Conservation (phyloP, 352 stramenopile genomes). For the Phytophthora pluvialis region DNA sequence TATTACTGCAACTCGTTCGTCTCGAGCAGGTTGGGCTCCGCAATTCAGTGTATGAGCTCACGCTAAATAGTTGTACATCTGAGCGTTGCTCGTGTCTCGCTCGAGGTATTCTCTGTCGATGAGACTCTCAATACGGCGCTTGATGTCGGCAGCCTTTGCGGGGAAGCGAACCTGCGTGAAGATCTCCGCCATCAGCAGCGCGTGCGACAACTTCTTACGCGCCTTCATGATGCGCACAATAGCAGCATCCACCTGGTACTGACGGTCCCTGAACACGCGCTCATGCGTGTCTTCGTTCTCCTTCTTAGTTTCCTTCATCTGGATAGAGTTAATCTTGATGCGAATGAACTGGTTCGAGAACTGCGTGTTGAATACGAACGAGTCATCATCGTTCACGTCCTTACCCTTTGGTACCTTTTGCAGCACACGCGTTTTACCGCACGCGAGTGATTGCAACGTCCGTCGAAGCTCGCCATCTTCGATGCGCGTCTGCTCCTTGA, state of each 20-base stretch:
- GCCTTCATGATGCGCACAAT: conserved; percentile 99
- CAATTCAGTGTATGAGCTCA: conserved; percentile 34
- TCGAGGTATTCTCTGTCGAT: conserved; percentile 92
- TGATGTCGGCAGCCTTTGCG: conserved; percentile 84
- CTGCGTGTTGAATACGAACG: conserved; percentile 86
- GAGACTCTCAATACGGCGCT: conserved; percentile 89
- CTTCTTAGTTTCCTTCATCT: conserved; percentile 95
- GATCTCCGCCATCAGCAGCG: conserved; percentile 96
- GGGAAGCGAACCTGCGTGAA: conserved; percentile 94
- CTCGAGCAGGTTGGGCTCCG: conserved; percentile 5
- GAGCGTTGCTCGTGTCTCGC: conserved; percentile 75
- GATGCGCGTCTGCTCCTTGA: conserved; percentile 90
- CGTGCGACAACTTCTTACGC: conserved; percentile 95
- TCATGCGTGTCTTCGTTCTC: conserved; percentile 95
- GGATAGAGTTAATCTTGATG: conserved; percentile 96
- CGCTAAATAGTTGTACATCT: conserved; percentile 90
- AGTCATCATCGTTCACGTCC: conserved; percentile 85
- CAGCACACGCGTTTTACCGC: conserved; percentile 90
- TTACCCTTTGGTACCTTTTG: conserved; percentile 89
- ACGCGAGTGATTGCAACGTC: conserved; percentile 90
- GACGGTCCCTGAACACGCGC: conserved; percentile 92
- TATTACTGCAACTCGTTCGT: conserved; percentile 13
- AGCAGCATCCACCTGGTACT: conserved; percentile 95
- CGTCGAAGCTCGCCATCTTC: conserved; percentile 90
- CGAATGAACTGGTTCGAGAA: conserved; percentile 91